Base-by-base conservation (phyloP, 2,329 filamentous ascomycete species). In the Parastagonospora nodorum region DNA sequence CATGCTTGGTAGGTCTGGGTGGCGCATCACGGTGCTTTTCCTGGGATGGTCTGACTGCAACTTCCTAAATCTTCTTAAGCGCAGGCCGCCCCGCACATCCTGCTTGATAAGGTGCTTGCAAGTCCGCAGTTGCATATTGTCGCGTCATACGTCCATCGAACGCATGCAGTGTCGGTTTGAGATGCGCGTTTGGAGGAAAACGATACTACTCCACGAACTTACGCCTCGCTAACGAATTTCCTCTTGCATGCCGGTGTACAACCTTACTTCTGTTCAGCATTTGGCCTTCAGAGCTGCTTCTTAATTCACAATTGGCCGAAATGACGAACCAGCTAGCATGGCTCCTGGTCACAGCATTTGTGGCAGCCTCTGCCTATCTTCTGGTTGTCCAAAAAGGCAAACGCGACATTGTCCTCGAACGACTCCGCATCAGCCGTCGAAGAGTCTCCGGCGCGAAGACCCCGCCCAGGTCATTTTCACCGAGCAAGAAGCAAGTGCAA, bases 401-500 rank as follows among this genome's bases (percentile, higher is more conserved):
- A 52, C 72, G 75, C 19, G 72, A 73, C 52, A 57, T 75, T 5
- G 37, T 83, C 3, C 57, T 78, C 14, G 58, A 63, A 46, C 69
- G 74, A 46, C 51, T 82, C 5, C 64, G 63, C 16, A 57, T 77
- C 43, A 74, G 71, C 42, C 69, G 70, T 36, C 73, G 75, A 48
- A 75, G 75, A 54, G 60, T 71, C n/a, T 79, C 79, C n/a, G 76
- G 73, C 28, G 75, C 80, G 9, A 74, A 70, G 53, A 83, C 80
- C n/a, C 80, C 82, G 36, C 80, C 81, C 33, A 76, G 77, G 43
- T 83, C 80, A 1, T 57, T 83, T 8, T 82, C 80, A 1, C 79
- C 80, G 2, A 74, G 76, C n/a, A 80, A 79, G 63, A 73, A 43
- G 49, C 67, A 35, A 19, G 64, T 61, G 11, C 68, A 69, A 43